phyloP scores from a whole-genome alignment of 225 moss, liverwort and hornwort species.

The Marchantia polymorpha region DNA sequence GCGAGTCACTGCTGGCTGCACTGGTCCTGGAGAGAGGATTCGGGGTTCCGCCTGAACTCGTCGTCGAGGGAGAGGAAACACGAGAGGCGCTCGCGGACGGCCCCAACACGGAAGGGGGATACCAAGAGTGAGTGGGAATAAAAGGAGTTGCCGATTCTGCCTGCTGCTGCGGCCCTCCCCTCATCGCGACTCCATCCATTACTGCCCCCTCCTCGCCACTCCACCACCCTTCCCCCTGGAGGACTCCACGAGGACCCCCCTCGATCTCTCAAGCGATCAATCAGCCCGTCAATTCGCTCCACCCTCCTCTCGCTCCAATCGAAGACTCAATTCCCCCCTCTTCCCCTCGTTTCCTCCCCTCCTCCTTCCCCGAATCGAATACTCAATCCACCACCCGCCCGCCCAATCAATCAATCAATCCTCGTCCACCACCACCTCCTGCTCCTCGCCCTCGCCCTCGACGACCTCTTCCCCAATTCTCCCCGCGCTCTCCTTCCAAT shows the following conservation, averaged over 20 bases:
- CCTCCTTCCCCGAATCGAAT: not conserved
- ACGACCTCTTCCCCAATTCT: not conserved
- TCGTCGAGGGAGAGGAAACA: constrained; percentile 22
- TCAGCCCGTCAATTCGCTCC: constrained; percentile 2
- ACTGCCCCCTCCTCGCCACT: constrained; percentile 11
- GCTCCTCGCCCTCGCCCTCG: not conserved
- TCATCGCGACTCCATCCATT: constrained; percentile 51
- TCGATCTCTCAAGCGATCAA: not conserved
- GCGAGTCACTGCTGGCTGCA: constrained; percentile 20
- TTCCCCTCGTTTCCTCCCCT: not conserved
- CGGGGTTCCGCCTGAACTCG: constrained; percentile 27
- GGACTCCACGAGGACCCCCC: not conserved
- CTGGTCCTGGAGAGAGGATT: constrained; percentile 43
- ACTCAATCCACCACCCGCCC: not conserved
- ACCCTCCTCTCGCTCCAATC: not conserved
- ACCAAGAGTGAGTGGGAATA: constrained; percentile 54
- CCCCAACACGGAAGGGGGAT: constrained; percentile 43
- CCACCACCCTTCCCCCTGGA: not conserved
- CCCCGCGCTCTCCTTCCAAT: not conserved
- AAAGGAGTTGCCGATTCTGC: constrained; percentile 40
- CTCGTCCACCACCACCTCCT: not conserved
- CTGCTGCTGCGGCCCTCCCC: constrained; percentile 40
- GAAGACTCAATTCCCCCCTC: not conserved
- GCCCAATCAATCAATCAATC: not conserved
- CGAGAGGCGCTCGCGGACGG: constrained; percentile 35